These are phyloP conservation scores for Cladophialophora carrionii DNA, from an alignment of 2,329 filamentous ascomycete species.

Conservation along the genomic window DNA sequence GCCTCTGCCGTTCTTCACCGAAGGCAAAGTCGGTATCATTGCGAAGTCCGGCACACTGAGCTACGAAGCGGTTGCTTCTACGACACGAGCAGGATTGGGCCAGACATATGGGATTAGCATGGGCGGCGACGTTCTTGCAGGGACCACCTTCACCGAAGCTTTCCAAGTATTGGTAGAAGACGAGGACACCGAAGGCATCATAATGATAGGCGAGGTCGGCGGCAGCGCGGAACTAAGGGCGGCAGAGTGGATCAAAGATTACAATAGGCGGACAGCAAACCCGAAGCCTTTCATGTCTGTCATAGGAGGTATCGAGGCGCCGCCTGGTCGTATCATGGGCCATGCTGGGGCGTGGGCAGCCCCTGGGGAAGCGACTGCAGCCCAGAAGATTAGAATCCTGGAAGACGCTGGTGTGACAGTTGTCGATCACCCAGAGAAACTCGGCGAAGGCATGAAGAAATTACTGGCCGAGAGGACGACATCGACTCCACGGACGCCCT, in stretches of 20 bases:
- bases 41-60: constrained; percentile 81
- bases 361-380: constrained; percentile 66
- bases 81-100: constrained; percentile 72
- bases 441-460: constrained; percentile 69
- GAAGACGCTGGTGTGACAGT: constrained; percentile 68
- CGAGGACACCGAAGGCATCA: constrained; percentile 69
- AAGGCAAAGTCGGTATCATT: constrained; percentile 72
- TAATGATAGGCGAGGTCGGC: constrained; percentile 73
- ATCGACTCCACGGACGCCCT: constrained; percentile 44
- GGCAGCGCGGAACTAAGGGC: constrained; percentile 71
- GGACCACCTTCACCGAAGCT: constrained; percentile 74
- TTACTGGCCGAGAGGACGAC: constrained; percentile 55
- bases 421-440: constrained; percentile 75
- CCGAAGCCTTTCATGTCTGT: constrained; percentile 77
- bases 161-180: constrained; percentile 69
- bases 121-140: constrained; percentile 74
- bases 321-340: constrained; percentile 70
- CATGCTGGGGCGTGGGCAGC: constrained; percentile 75
- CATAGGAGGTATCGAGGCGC: constrained; percentile 68
- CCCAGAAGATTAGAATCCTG: constrained; percentile 69
- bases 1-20: constrained; percentile 70
- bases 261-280: constrained; percentile 58
- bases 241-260: constrained; percentile 72
- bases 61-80: constrained; percentile 76
- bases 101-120: constrained; percentile 78